These are phyloP conservation scores for Tolypocladium paradoxum DNA, from an alignment of 2,329 filamentous ascomycete genomes.

Conservation along the genomic window DNA sequence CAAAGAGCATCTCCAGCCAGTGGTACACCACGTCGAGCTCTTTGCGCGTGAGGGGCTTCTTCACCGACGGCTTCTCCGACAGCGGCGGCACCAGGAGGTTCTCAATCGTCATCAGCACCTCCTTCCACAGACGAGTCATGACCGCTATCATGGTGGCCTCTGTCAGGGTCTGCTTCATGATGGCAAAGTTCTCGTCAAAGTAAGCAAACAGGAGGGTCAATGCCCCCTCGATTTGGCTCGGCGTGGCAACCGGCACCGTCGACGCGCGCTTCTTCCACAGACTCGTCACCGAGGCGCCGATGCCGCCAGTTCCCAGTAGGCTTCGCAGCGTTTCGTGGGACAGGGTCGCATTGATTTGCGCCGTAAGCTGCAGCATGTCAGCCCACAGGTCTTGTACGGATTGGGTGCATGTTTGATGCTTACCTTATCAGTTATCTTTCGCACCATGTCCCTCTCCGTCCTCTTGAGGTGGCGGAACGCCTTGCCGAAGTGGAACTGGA, in stretches of 20 bases:
- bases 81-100: slow-evolving; percentile 81
- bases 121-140: slow-evolving; percentile 97
- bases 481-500: slow-evolving; percentile 97
- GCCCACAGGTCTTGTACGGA: neutral
- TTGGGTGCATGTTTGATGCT: slow-evolving; percentile 7
- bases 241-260: slow-evolving; percentile 47
- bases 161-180: slow-evolving; percentile 95
- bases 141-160: slow-evolving; percentile 96
- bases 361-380: slow-evolving; percentile 53
- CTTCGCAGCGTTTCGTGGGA: slow-evolving; percentile 70
- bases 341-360: slow-evolving; percentile 83
- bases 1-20: slow-evolving; percentile 83
- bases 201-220: slow-evolving; percentile 81
- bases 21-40: slow-evolving; percentile 92
- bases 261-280: slow-evolving; percentile 52
- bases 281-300: slow-evolving; percentile 62
- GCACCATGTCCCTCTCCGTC: slow-evolving; percentile 94
- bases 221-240: slow-evolving; percentile 67
- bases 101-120: slow-evolving; percentile 87
- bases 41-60: slow-evolving; percentile 71
- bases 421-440: slow-evolving; percentile 96
- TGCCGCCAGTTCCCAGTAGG: slow-evolving; percentile 60
- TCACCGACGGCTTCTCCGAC: slow-evolving; percentile 84
- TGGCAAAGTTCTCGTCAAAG: slow-evolving; percentile 97
- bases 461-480: slow-evolving; percentile 91